Conservation (phyloP, 305 asterid species). For the Solanum hybrid region DNA sequence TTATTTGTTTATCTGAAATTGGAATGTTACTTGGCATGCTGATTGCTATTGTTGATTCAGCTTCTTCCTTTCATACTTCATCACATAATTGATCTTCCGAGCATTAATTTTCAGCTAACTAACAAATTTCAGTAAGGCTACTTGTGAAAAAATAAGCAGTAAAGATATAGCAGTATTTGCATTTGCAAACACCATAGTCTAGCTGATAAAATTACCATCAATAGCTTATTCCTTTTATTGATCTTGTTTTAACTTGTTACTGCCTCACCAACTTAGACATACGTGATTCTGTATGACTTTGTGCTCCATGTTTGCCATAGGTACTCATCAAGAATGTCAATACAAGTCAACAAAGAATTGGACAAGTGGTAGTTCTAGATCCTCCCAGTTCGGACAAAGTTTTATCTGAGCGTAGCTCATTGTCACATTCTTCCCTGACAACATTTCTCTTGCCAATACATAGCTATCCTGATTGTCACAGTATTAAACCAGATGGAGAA, state of each 20-base stretch:
- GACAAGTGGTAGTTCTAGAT: slow-evolving; percentile 72
- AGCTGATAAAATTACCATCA: background rate
- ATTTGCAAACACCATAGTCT: background rate
- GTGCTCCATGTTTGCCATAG: slow-evolving; percentile 17
- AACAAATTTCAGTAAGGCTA: background rate
- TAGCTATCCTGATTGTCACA: slow-evolving; percentile 28
- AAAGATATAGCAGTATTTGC: background rate
- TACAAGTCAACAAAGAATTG: slow-evolving; percentile 50
- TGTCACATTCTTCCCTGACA: slow-evolving; percentile 23
- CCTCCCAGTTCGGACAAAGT: slow-evolving; percentile 42
- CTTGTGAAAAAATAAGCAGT: background rate
- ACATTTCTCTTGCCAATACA: slow-evolving; percentile 54
- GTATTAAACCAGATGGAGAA: slow-evolving; percentile 35
- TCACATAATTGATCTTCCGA: background rate
- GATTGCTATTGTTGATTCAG: background rate
- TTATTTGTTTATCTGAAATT: background rate
- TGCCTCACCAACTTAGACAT: background rate
- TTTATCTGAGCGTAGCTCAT: slow-evolving; percentile 9
- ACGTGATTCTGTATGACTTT: background rate
- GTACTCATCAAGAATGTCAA: slow-evolving; percentile 51
- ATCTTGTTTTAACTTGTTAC: background rate
- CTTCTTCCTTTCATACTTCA: background rate
- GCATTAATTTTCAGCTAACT: background rate
- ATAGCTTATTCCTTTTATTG: background rate
- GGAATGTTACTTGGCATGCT: background rate